Evolutionary conservation across 2,329 filamentous ascomycete species (phyloP).

Genomic region (Corinectria fuckeliana): DNA sequence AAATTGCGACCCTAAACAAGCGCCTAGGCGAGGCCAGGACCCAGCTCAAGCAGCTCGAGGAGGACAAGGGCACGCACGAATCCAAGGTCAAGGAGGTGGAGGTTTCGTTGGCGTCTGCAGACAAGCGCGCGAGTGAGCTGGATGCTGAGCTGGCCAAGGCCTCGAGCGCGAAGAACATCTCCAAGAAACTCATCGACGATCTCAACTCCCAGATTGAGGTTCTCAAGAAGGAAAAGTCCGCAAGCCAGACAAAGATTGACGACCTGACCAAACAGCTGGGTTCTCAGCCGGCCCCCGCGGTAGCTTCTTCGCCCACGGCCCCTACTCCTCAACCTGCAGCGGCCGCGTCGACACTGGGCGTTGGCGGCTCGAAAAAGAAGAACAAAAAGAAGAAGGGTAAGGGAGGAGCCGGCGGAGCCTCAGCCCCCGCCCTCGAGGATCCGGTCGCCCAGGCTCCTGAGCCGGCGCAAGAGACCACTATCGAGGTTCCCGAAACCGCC

Average conservation of each 20-base stretch:
- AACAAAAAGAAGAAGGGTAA: conserved; percentile 94
- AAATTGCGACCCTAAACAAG: conserved; percentile 58
- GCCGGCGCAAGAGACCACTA: conserved; percentile 39
- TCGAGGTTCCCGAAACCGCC: conserved; percentile 40
- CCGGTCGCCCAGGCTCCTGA: conserved; percentile 48
- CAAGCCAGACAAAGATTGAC: conserved; percentile 43
- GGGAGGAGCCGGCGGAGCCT: conserved; percentile 59
- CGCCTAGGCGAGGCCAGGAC: conserved; percentile 52
- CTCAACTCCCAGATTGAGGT: conserved; percentile 47
- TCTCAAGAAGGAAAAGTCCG: conserved; percentile 43
- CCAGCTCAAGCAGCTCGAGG: conserved; percentile 54
- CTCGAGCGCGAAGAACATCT: conserved; percentile 47
- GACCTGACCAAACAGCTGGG: conserved; percentile 55
- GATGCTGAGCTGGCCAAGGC: conserved; percentile 50
- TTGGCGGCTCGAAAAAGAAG: conserved; percentile 58
- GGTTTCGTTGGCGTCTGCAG: conserved; percentile 43
- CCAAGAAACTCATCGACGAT: conserved; percentile 50
- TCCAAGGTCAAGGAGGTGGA: conserved; percentile 47
- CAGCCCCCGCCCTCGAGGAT: conserved; percentile 41
- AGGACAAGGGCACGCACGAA: conserved; percentile 41
- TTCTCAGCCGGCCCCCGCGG: conserved; percentile 20
- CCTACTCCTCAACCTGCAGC: conserved; percentile 35
- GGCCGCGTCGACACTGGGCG: conserved; percentile 30
- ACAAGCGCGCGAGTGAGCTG: conserved; percentile 47
- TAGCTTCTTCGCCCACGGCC: conserved; percentile 29